Base-by-base conservation (phyloP, 106 monocot genomes). In the Phalaenopsis aphrodite region DNA sequence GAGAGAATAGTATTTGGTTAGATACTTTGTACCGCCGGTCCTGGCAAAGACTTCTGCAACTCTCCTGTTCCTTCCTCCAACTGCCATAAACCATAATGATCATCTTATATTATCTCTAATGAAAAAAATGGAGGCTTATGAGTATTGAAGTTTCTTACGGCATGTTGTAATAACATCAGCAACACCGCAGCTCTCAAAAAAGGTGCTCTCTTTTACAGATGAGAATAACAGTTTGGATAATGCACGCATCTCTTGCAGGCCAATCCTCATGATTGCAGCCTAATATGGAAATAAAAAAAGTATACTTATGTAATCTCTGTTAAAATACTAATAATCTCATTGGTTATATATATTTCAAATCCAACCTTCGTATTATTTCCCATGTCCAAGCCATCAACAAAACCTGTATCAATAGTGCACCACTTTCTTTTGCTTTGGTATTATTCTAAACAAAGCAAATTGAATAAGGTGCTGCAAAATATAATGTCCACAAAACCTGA, bases 191-290 rank as follows among this genome's bases (percentile, higher is more conserved):
- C 96, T 96, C 86, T 96, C 96, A 48, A 96, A 96, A 84, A 96
- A 96, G 49, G 96, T 96, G 78, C 46, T 91, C 58, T 96, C 96
- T 79, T 80, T 93, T 47, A 96, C 96, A 8, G 96, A 90, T 78
- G 93, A 82, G 55, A 88, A 96, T 82, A 96, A 58, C 21, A 93
- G 86, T 82, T 96, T 93, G 17, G 96, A 96, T 55, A 96, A 86
- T 37, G 86, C 87, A 23, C 84, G 85, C 93, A 96, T 96, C 84
- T 96, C 96, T 75, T 80, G 84, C 84, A 96, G 83, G 48, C 96
- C 96, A 74, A 96, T 91, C 80, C 96, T 93, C 91, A 96, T 96
- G 86, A 96, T 90, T 78, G 96, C 96, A 52, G 96, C 91, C 96
- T 96, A 81, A 81, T 57, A 79, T 80, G 24, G 45, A 55, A 41